Evolutionary conservation across 1,284 basidiomycete genomes (phyloP), one percentile per base, ranked within the genome.

Genomic region (Rhodotorula sp.): DNA sequence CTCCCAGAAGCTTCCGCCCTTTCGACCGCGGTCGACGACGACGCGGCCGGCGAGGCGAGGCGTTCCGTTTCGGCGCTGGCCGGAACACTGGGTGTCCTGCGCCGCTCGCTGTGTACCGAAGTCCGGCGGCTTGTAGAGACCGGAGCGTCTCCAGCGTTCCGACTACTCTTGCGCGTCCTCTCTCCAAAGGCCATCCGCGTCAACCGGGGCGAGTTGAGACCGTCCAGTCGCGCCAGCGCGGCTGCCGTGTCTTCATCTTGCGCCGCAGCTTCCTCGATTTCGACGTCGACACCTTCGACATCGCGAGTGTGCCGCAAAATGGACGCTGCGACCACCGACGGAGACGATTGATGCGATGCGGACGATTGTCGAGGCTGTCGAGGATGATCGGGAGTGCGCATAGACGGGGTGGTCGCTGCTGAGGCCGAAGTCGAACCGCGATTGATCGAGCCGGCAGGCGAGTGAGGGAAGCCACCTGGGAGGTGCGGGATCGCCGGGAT

Each of bases 151-250:
- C 31, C 26, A 2, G 63, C 12, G 43, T 31, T 47, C 87, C 62
- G 43, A 59, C 65, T 66, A 43, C 57, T 65, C 56, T 70, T 64
- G 48, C 67, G 49, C 15, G 16, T 18, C 58, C 58, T 85, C 85
- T 58, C 86, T 83, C 58, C 87, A 87, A 85, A 67, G 29, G 62
- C 62, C 29, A 71, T 67, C 23, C 70, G 62, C 29, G 75, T 67
- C 26, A 78, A 43, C 1, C 76, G 60, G 3, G 77, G 77, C 14
- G 76, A 79, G 65, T 57, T 76, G 20, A 98, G 82, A 1, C 96
- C 96, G 79, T 99, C 97, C 34, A 99, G 84, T 82, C 97, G 97
- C 67, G 95, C 88, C 62, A 99, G 85, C 6, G 93, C 93, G 79
- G 97, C 93, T 5, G 89, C 90, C 3, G 96, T 95, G 23, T 90